Base-by-base conservation (phyloP, 805 yeast genomes). In the Suhomyces faveliae region DNA sequence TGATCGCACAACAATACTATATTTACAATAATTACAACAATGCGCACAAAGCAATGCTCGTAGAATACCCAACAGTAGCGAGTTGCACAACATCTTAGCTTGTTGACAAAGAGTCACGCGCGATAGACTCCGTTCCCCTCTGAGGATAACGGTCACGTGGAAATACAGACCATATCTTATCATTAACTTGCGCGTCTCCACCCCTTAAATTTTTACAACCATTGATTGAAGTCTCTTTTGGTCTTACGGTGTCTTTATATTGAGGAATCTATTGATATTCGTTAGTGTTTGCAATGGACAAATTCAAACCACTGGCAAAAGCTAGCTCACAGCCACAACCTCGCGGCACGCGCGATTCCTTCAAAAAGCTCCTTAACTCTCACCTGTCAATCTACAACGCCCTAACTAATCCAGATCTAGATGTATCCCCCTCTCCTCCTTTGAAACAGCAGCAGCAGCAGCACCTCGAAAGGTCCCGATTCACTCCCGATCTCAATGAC, bases 331-430 rank as follows among this genome's bases (percentile, higher is more conserved):
- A 33, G 37, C 37, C 37, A 12, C 37, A 33, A 17, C 19, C 21
- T 17, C 21, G n/a, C 12, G 37, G 37, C 5, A 20, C 20, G 21
- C 37, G 21, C 21, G 37, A 33, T 33, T 47, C 51, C 30, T 38
- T 52, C 30, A 54, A 57, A 43, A 66, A 66, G 42, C 58, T 71
- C 40, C 63, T 71, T 22, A 57, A 60, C 20, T 63, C 73, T 10
- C 74, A 70, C 48, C 68, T 63, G 62, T 70, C 75, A 1, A 63
- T 73, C 25, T 67, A 63, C 51, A 62, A 69, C 49, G 71, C 67
- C 3, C 61, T 71, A 42, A 68, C 62, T 30, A 68, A 73, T 55
- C 77, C 77, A 8, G 73, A 69, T 13, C 64, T 72, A 37, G 75
- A 72, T 50, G 52, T 62, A 48, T 48, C 62, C 4, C 37, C 37